A percentile compares a stretch with the other conserved stretches of the same genome.
Evolutionary conservation across 202 grass and related monocot species (phyloP).

Genomic region (Setaria italica): DNA sequence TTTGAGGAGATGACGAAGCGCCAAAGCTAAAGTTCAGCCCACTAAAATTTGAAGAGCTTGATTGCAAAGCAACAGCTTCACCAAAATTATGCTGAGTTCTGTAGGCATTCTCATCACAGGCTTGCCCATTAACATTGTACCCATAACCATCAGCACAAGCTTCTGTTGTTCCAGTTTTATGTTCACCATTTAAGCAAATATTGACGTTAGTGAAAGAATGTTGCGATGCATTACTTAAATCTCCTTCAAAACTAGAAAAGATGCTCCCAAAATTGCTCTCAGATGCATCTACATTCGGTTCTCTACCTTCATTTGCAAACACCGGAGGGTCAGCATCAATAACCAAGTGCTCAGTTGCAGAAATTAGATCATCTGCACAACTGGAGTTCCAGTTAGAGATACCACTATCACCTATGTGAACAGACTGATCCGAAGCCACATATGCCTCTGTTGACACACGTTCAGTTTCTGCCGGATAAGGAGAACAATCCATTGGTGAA

Average conservation of each 20-base stretch:
- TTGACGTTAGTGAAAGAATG: conserved; percentile 47
- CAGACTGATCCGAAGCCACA: conserved; percentile 42
- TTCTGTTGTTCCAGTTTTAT: conserved; percentile 40
- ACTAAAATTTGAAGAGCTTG: conserved; percentile 46
- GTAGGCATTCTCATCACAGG: conserved; percentile 44
- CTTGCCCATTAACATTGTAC: conserved; percentile 41
- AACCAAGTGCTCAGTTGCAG: conserved; percentile 63
- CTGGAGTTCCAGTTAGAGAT: conserved; percentile 43
- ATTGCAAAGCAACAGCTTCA: conserved; percentile 37
- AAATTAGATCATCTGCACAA: conserved; percentile 61
- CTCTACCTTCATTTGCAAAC: conserved; percentile 38
- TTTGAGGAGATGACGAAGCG: conserved; percentile 51
- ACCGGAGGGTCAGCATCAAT: conserved; percentile 40
- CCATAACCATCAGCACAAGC: conserved; percentile 24
- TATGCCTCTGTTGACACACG: conserved; percentile 53
- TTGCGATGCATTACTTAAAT: conserved; percentile 17
- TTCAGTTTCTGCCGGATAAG: conserved; percentile 59
- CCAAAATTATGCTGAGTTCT: conserved; percentile 37
- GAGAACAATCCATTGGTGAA: conserved; percentile 99
- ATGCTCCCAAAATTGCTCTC: conserved; percentile 49
- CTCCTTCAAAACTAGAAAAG: conserved; percentile 53
- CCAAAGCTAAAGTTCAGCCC: conserved; percentile 57
- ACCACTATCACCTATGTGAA: conserved; percentile 27
- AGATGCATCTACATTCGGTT: conserved; percentile 30
- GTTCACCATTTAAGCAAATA: conserved; percentile 12